Evolutionary conservation across 495 filamentous ascomycete species (phyloP), one percentile per base, ranked within the genome.

Genomic region (Aspergillus panamensis): DNA sequence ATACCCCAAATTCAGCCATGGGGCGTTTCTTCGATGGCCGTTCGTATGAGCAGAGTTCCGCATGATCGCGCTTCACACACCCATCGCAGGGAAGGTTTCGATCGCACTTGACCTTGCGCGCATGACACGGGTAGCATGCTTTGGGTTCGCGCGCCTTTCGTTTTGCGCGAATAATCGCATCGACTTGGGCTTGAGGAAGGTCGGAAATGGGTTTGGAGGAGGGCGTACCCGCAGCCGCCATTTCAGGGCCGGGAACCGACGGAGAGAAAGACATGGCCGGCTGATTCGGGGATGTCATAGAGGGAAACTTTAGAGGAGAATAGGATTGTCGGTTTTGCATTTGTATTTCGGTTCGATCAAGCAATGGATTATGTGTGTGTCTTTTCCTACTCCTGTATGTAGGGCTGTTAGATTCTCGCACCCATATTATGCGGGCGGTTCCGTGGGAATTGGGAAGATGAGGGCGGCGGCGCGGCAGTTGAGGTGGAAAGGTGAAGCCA

Each of bases 71-170:
- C 74, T 88, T 88, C 61, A 87, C 80, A 63, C 87, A 90, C 35
- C 87, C 85, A 63, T 88, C 84, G 67, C 87, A 90, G 1, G 87
- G 87, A 45, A 84, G 76, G 53, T 87, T 84, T 62, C 87, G 86
- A 69, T 88, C 85, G 65, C 87, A 90, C 73, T 87, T 89, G 42
- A 89, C 87, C 62, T 90, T 90, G 20, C 87, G 77, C 68, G 86
- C 84, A 59, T 87, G 77, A 69, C 87, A 89, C 30, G 87, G 86
- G 75, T 87, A 90, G 69, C 87, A 90, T 35, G 87, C 86, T 58
- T 77, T 77, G 6, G 76, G 76, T 48, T 77, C 73, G 14, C 76
- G 75, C 21, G 74, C 75, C 57, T 78, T 78, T 50, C 75, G 71
- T 62, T 80, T 80, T 32, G 74, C 75, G 48, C 77, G 73, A 53